Percentiles rank a stretch among this genome's conserved stretches.
These are phyloP conservation scores for Carex parvula DNA, from an alignment of 176 grass and related monocot genomes.

Conservation along the genomic window DNA sequence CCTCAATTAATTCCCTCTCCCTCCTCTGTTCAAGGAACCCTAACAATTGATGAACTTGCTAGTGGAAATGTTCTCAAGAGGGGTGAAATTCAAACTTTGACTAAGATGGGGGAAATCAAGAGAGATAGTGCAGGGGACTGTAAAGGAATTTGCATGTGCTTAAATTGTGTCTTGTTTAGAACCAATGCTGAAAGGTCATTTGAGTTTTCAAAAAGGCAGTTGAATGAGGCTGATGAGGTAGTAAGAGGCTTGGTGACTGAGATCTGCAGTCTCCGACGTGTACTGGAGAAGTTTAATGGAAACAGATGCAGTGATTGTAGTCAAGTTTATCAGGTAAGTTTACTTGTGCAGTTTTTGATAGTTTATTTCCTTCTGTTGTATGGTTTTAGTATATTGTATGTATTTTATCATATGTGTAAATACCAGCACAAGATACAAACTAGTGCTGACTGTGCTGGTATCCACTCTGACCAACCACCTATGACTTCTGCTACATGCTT, in stretches of 20 bases:
- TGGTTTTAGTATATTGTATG: not conserved
- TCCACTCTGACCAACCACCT: not conserved
- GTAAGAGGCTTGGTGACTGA: slow-evolving; percentile 58
- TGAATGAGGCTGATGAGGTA: slow-evolving; percentile 81
- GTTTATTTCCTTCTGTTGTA: not conserved
- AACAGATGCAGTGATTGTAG: not conserved
- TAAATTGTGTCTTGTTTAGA: slow-evolving; percentile 63
- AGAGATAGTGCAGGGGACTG: slow-evolving; percentile 45
- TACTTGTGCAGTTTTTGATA: not conserved
- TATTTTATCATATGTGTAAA: not conserved
- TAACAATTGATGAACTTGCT: slow-evolving; percentile 49
- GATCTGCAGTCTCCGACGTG: slow-evolving; percentile 42
- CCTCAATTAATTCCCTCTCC: slow-evolving; percentile 20
- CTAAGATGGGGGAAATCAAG: slow-evolving; percentile 68
- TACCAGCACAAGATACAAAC: not conserved
- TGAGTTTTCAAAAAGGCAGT: slow-evolving; percentile 90
- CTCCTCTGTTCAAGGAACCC: slow-evolving; percentile 25
- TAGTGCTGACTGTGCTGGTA: not conserved
- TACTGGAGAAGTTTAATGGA: slow-evolving; percentile 49
- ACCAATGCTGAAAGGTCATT: slow-evolving; percentile 59
- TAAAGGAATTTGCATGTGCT: slow-evolving; percentile 78
- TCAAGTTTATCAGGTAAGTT: slow-evolving; percentile 50
- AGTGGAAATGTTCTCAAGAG: slow-evolving; percentile 13
- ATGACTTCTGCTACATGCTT: not conserved
- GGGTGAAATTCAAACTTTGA: slow-evolving; percentile 26